Evolutionary conservation across 2,329 filamentous ascomycete species (phyloP).

Genomic region (Microcyclospora tardicrescens): DNA sequence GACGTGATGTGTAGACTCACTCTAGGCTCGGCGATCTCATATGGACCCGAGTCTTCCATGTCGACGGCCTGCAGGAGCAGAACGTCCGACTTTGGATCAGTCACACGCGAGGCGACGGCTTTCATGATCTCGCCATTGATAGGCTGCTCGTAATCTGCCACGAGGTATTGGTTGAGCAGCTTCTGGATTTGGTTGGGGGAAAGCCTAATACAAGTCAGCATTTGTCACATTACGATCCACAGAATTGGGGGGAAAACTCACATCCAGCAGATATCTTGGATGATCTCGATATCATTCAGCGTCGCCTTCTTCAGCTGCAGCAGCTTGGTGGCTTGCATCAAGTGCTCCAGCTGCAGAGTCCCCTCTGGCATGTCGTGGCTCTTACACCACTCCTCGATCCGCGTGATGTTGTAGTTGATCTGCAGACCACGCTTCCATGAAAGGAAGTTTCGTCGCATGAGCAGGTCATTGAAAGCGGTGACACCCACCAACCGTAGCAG

Average conservation of each 20-base stretch:
- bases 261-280: constrained; percentile 99
- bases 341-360: constrained; percentile 88
- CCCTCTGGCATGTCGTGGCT: constrained; percentile 99
- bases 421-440: constrained; percentile 98
- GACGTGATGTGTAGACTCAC: constrained; percentile 28
- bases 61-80: constrained; percentile 87
- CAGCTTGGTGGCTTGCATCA: constrained; percentile 99
- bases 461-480: constrained; percentile 92
- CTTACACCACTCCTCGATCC: constrained; percentile 99
- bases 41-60: constrained; percentile 97
- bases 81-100: constrained; percentile 87
- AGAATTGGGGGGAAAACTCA: constrained; percentile 37
- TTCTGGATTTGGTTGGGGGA: constrained; percentile 99
- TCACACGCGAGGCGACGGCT: constrained; percentile 89
- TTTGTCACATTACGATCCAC: neutral
- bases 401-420: constrained; percentile 99
- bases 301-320: constrained; percentile 98
- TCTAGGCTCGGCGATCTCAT: constrained; percentile 93
- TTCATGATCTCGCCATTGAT: constrained; percentile 99
- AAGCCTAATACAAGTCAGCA: constrained; percentile 46
- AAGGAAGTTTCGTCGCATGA: constrained; percentile 96
- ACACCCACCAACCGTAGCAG: constrained; percentile 86
- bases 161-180: constrained; percentile 93
- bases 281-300: constrained; percentile 97
- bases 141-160: constrained; percentile 96